A percentile compares a stretch with the other conserved stretches of the same genome.
Evolutionary conservation across 1,284 basidiomycete genomes (phyloP).

Genomic region (Coniophora puteana): DNA sequence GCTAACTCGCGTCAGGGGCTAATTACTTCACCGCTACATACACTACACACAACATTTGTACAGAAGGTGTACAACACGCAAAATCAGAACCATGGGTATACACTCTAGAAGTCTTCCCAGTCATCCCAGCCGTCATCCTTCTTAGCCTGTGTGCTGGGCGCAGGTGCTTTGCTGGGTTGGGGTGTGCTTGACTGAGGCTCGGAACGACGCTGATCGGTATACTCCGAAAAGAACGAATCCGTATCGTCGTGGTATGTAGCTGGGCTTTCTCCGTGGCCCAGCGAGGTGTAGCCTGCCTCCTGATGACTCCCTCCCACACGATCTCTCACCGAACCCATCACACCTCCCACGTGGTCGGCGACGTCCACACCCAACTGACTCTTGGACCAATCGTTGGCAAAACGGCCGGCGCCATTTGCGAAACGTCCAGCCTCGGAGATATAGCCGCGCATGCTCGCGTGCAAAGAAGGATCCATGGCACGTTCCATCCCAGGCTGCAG

Average conservation of each 20-base stretch:
- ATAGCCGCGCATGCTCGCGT: conserved; percentile 68
- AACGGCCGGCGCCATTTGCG: conserved; percentile 52
- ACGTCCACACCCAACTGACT: conserved; percentile 77
- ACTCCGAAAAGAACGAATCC: conserved; percentile 57
- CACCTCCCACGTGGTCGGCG: conserved; percentile 60
- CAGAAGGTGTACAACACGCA: too few species aligned
- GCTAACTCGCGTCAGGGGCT: too few species aligned
- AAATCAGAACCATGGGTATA: neutral
- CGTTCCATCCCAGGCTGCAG: conserved; percentile 80
- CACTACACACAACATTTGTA: too few species aligned
- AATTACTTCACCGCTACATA: too few species aligned
- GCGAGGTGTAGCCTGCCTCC: conserved; percentile 51
- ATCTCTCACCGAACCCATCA: conserved; percentile 56
- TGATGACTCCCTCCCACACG: conserved; percentile 39
- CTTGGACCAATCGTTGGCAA: conserved; percentile 72
- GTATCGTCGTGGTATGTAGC: conserved; percentile 48
- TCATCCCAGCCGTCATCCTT: conserved; percentile 67
- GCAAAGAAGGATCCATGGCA: conserved; percentile 72
- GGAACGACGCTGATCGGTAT: conserved; percentile 30
- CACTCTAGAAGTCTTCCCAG: conserved; percentile 70
- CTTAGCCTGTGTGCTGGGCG: conserved; percentile 25
- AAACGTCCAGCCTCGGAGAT: conserved; percentile 63
- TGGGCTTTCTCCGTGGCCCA: conserved; percentile 50
- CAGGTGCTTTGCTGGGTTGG: conserved; percentile 19
- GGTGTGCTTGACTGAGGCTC: conserved; percentile 15